phyloP scores from a whole-genome alignment of 805 yeast species.

The Saturnispora zaruensis region DNA sequence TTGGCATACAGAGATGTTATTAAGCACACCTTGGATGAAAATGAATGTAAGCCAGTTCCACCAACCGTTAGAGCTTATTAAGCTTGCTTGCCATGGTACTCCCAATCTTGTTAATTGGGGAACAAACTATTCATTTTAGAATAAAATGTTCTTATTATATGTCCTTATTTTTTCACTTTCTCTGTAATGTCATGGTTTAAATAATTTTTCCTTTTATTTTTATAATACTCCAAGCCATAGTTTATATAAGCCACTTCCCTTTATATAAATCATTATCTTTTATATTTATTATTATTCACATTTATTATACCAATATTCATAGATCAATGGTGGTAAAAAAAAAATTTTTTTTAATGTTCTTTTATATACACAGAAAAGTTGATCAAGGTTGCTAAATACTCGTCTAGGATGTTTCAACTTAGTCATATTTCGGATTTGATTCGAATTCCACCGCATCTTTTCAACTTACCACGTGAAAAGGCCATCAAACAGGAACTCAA shows the following conservation, averaged over 20 bases:
- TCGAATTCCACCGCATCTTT: conserved; percentile 79
- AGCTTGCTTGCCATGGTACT: background rate
- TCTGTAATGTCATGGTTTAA: background rate
- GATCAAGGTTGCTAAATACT: background rate
- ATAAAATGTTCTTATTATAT: background rate
- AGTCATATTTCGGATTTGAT: conserved; percentile 76
- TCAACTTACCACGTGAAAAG: conserved; percentile 60
- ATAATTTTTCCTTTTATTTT: background rate
- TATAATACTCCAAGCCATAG: conserved; percentile 6
- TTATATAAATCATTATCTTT: background rate
- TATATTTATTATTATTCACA: conserved; percentile 1
- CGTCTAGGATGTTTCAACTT: conserved; percentile 66
- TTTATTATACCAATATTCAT: background rate
- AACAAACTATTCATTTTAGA: background rate
- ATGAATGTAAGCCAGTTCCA: conserved; percentile 91
- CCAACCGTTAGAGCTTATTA: conserved; percentile 95
- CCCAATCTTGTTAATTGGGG: background rate
- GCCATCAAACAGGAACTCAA: conserved; percentile 77
- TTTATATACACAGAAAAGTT: background rate
- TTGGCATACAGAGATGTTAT: conserved; percentile 84
- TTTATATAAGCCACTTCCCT: background rate
- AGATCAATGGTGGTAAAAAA: background rate
- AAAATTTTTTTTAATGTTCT: conserved; percentile 2
- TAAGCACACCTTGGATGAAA: conserved; percentile 75
- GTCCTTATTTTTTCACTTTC: background rate